Conservation (phyloP, 257 asterid species). For the Craterostigma plantagineum region DNA sequence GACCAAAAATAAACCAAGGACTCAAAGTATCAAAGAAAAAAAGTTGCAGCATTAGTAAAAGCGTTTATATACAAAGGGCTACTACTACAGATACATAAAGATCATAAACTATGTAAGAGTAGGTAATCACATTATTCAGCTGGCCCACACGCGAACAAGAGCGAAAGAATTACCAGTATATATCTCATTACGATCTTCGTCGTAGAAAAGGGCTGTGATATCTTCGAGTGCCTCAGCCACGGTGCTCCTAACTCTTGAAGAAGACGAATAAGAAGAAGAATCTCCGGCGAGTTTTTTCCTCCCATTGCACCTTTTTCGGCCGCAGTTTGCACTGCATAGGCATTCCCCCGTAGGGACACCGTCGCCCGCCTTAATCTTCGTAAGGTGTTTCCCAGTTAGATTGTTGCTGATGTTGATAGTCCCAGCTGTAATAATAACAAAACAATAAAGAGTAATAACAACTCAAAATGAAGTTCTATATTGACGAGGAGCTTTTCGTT, state of each 20-base stretch:
- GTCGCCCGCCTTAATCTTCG: conserved; percentile 50
- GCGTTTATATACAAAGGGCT: no score
- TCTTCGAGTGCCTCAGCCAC: conserved; percentile 93
- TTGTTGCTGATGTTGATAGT: conserved; percentile 72
- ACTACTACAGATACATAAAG: no score
- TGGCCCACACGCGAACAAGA: conserved; percentile 89
- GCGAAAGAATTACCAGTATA: conserved; percentile 82
- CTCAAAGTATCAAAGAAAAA: no score
- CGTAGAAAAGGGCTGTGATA: conserved; percentile 87
- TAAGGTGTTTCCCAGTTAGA: conserved; percentile 67
- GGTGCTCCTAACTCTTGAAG: conserved; percentile 41
- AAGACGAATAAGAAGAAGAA: no score
- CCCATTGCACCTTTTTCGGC: conserved; percentile 36
- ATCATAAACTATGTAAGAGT: no score
- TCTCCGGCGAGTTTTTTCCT: conserved; percentile 18
- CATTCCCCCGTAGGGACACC: conserved; percentile 30
- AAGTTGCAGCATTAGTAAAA: no score
- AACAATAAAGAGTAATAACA: no score
- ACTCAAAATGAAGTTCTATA: conserved; percentile 46
- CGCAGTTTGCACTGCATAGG: conserved; percentile 30
- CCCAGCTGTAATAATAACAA: no score
- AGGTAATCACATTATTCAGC: no score
- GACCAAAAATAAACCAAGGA: no score
- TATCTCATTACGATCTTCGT: conserved; percentile 92
- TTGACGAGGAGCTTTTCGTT: conserved; percentile 80